These are phyloP conservation scores for Harrya chromipes DNA, from an alignment of 768 basidiomycete species.

Conservation along the genomic window DNA sequence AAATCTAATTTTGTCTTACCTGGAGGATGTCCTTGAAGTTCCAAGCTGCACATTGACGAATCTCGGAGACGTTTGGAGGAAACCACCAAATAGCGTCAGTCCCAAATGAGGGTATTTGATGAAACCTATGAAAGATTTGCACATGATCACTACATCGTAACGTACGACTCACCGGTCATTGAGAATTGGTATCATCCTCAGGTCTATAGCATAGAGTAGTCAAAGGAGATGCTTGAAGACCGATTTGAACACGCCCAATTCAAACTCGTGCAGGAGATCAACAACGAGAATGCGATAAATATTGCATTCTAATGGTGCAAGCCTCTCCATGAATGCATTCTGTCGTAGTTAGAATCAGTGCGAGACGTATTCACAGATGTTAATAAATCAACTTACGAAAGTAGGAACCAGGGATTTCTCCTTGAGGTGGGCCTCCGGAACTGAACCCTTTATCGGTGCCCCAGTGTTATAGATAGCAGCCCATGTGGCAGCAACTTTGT, in stretches of 20 bases:
- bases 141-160: background rate
- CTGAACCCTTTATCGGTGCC: slow-evolving; percentile 8
- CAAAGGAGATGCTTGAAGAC: slow-evolving; percentile 37
- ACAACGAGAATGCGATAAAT: slow-evolving; percentile 27
- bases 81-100: slow-evolving; percentile 35
- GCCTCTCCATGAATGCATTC: slow-evolving; percentile 33
- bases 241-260: slow-evolving; percentile 38
- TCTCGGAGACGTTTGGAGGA: slow-evolving; percentile 30
- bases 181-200: slow-evolving; percentile 14
- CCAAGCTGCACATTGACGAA: slow-evolving; percentile 35
- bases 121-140: slow-evolving; percentile 13
- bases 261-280: slow-evolving; percentile 42
- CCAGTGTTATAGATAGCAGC: slow-evolving; percentile 12
- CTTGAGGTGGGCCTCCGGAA: slow-evolving; percentile 9
- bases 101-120: slow-evolving; percentile 21
- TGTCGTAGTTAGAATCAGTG: no score
- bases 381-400: slow-evolving; percentile 1
- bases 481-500: background rate
- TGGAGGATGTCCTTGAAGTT: slow-evolving; percentile 46
- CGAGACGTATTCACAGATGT: no score
- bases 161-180: slow-evolving; percentile 21
- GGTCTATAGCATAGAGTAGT: slow-evolving; percentile 22
- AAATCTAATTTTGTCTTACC: slow-evolving; percentile 13
- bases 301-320: slow-evolving; percentile 22
- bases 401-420: slow-evolving; percentile 11